Evolutionary conservation across 2,329 filamentous ascomycete species (phyloP), one percentile per base, ranked within the genome.

Genomic region (Aspergillus arachidicola): DNA sequence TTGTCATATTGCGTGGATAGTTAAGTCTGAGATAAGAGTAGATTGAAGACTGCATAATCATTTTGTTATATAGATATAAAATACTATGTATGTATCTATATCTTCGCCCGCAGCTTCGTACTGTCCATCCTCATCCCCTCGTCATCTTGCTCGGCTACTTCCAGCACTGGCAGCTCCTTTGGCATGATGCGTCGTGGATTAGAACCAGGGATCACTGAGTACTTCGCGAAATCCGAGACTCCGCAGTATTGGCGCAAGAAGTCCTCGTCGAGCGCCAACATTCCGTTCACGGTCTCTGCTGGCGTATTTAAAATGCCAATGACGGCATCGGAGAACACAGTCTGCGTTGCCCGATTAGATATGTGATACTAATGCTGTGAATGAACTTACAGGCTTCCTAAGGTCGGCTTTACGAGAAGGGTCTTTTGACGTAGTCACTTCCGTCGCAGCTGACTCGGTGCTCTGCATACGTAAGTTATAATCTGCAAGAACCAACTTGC

Each of bases 291-390:
- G 5, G 77, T 76, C 0, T 79, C 66, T 0, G 86, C 78, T 0
- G 89, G 86, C 0, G 89, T 84, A 11, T 79, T 75, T 1, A 95
- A 80, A 76, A 96, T 90, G 1, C 85, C 90, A 1, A 94, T 76
- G 21, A 96, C 87, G 1, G 92, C 92, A 71, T 94, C 91, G 0
- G 91, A 92, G 78, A 92, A 96, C 65, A 96, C 90, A 6, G 85
- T 87, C 64, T 84, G 9, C 16, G 5, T 73, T 7, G 9, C 34
- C 51, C 58, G 23, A 21, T 21, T 56, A 46, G 11, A 50, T 16
- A 14, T 21, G 59, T 34, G 19, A 46, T 21, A 19, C 16, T 12
- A 9, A 6, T 9, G 10, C 16, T 14, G 23, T 28, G 11, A 14
- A 60, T 36, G n/a, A 19, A 32, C 62, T 78, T 73, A 82, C 81